phyloP scores from a whole-genome alignment of 495 filamentous ascomycete genomes.

The Aspergillus sclerotioniger region DNA sequence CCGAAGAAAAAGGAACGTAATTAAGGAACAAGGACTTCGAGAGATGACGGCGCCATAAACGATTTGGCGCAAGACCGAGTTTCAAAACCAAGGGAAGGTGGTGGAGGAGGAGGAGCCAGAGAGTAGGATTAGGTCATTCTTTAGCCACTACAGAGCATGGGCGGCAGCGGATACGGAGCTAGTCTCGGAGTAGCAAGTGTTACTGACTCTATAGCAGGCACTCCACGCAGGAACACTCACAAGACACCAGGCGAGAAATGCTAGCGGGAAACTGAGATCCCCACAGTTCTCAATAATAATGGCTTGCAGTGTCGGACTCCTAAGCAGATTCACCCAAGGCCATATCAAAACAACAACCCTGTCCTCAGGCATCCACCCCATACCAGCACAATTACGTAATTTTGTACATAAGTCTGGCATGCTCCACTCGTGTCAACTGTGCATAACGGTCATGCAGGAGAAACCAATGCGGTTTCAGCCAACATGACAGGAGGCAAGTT shows the following conservation, averaged over 20 bases:
- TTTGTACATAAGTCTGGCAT: background rate
- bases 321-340: too few species aligned
- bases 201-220: too few species aligned
- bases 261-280: background rate
- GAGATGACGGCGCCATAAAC: background rate
- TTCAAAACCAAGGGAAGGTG: background rate
- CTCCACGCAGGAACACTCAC: too few species aligned
- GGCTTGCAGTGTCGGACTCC: too few species aligned
- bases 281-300: background rate
- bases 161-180: constrained; percentile 1
- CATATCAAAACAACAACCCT: background rate
- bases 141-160: background rate
- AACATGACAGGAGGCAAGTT: background rate
- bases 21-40: background rate
- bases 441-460: background rate
- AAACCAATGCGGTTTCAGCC: too few species aligned
- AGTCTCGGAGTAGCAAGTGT: background rate
- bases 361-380: background rate
- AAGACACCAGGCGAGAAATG: too few species aligned
- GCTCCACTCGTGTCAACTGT: background rate
- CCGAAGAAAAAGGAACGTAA: too few species aligned
- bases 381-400: background rate
- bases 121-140: constrained; percentile 7
- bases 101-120: background rate
- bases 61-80: background rate